Percentiles rank a stretch among this genome's conserved stretches.
These are phyloP conservation scores for Nannizzia gypsea DNA, from an alignment of 2,329 filamentous ascomycete genomes.

Conservation along the genomic window DNA sequence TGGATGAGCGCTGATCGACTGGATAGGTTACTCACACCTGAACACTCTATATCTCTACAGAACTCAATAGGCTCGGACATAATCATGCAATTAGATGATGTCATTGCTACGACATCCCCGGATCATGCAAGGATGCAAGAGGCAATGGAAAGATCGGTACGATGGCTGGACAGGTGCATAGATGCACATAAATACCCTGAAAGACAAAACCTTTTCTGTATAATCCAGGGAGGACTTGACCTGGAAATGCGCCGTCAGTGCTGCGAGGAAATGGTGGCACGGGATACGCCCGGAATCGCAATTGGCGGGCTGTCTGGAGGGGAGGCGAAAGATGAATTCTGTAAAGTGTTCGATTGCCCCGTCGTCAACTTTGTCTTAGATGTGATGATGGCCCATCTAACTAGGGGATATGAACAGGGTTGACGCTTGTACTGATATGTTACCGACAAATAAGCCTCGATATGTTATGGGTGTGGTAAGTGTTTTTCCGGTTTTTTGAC, in stretches of 20 bases:
- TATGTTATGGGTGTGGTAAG: constrained; percentile 93
- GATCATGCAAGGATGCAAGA: constrained; percentile 79
- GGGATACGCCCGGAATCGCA: constrained; percentile 89
- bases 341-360: constrained; percentile 49
- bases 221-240: constrained; percentile 92
- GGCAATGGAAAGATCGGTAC: constrained; percentile 85
- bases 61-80: constrained; percentile 98
- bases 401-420: constrained; percentile 40
- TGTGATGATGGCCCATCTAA: not conserved
- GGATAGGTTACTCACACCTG: constrained; percentile 69
- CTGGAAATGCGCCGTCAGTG: constrained; percentile 74
- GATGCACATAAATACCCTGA: constrained; percentile 73
- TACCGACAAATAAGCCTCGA: constrained; percentile 86
- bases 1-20: not conserved
- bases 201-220: constrained; percentile 90
- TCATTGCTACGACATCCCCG: constrained; percentile 89
- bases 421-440: constrained; percentile 65
- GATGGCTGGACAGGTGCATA: constrained; percentile 94
- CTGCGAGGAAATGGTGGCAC: constrained; percentile 71
- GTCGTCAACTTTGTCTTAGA: not conserved
- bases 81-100: constrained; percentile 98
- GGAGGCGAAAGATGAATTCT: constrained; percentile 88
- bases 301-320: constrained; percentile 92
- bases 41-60: constrained; percentile 90
- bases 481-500: constrained; percentile 1